Evolutionary conservation across 331 rosid species (phyloP), one percentile per base, ranked within the genome.

Genomic region (Cydonia oblonga): DNA sequence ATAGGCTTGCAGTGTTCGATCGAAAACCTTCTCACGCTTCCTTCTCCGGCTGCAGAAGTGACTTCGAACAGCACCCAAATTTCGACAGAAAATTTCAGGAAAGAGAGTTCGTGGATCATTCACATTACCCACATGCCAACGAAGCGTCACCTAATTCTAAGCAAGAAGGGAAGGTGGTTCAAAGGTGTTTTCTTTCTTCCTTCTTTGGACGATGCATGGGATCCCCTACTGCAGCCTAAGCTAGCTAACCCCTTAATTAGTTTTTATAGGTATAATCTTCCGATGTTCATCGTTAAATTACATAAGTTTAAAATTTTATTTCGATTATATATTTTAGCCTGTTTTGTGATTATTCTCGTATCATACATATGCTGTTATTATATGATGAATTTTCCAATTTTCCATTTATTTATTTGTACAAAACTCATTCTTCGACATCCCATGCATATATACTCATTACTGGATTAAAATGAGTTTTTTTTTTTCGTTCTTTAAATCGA

Each of bases 171-270:
- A 59, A 60, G 58, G 29, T 20, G 52, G 44, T 22, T 38, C 68
- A 59, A 25, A 60, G 68, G 23, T 72, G 76, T 29, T 53, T n/a
- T n/a, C 23, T 72, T 72, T 42, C 60, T 72, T 42, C 68, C 20
- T 25, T 72, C 52, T 72, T 72, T 26, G 59, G 68, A 58, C 59
- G 60, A 42, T 72, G 68, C n/a, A 59, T 72, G 59, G 69, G 76
- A 2, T 60, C 76, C 13, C 76, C 69, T 12, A 60, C 24, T 29
- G 23, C 69, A n/a, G 59, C 76, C 30, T 72, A 42, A 18, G 54
- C 57, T 16, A 5, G 40, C 18, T 38, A 33, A 23, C 16, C 5
- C 16, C 24, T 33, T 62, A 3, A 29, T 18, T 15, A 59, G 9
- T 5, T 32, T 70, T 54, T 20, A 19, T 54, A 53, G 11, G 20